Percentiles rank a stretch among this genome's conserved stretches.
These are phyloP conservation scores for Puccinia novopanici DNA, from an alignment of 1,284 basidiomycete genomes.

Conservation along the genomic window DNA sequence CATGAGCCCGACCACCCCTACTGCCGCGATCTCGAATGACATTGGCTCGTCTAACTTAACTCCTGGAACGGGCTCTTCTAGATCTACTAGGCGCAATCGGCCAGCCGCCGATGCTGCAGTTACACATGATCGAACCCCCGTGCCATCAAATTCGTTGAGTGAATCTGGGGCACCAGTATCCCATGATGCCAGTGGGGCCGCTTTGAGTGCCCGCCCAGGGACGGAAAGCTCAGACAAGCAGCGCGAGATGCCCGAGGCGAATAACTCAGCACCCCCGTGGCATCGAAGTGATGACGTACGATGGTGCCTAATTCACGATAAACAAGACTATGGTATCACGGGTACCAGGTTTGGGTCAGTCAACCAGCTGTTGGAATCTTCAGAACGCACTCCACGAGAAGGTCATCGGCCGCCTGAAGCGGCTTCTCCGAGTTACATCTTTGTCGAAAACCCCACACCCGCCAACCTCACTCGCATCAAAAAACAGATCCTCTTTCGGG, in stretches of 20 bases:
- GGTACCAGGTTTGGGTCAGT: slow-evolving; percentile 30
- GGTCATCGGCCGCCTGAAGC: neutral
- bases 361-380: neutral
- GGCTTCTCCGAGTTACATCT: slow-evolving; percentile 3
- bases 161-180: neutral
- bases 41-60: neutral
- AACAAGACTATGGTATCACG: slow-evolving; percentile 27
- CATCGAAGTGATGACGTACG: neutral
- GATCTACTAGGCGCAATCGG: neutral
- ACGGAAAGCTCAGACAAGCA: neutral
- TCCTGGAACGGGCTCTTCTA: neutral
- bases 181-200: neutral
- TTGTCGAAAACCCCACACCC: slow-evolving; percentile 16
- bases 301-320: slow-evolving; percentile 32
- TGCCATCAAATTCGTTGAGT: neutral
- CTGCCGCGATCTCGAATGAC: neutral
- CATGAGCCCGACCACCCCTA: neutral
- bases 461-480: slow-evolving; percentile 5
- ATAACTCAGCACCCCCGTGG: slow-evolving; percentile 18
- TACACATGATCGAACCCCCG: neutral
- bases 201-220: neutral
- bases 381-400: neutral
- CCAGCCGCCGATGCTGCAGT: too few species aligned
- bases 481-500: slow-evolving; percentile 11
- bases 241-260: neutral